A percentile compares a stretch with the other conserved stretches of the same genome.
phyloP scores from a whole-genome alignment of 2,329 filamentous ascomycete genomes.

The Sporothrix brunneoviolacea region DNA sequence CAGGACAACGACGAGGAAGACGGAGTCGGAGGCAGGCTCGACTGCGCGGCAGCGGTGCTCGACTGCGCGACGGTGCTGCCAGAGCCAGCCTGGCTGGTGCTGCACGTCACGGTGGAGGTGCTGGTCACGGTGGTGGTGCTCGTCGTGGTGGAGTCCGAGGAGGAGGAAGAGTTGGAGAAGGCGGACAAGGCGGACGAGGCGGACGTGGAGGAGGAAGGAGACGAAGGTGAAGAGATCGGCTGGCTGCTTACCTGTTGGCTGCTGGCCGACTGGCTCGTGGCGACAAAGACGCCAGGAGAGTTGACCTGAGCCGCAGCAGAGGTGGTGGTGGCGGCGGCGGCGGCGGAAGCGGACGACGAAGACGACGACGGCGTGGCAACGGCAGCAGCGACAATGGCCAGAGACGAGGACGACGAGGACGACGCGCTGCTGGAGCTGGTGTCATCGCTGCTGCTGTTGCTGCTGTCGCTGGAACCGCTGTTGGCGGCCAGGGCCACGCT shows the following conservation, averaged over 20 bases:
- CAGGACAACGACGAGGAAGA: background rate
- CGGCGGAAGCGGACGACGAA: background rate
- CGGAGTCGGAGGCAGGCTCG: background rate
- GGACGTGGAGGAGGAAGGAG: background rate
- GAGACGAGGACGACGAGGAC: background rate
- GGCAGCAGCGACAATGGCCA: background rate
- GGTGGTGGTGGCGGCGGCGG: background rate
- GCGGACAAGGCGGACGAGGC: background rate
- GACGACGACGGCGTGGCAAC: background rate
- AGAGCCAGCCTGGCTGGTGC: background rate
- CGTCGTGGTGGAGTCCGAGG: background rate
- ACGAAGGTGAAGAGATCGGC: constrained; percentile 4
- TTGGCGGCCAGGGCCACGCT: background rate
- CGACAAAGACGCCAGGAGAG: constrained; percentile 15
- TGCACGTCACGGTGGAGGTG: background rate
- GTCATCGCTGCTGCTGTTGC: background rate
- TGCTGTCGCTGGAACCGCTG: background rate
- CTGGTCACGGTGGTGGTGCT: background rate
- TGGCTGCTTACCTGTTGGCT: constrained; percentile 13
- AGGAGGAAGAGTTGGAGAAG: background rate
- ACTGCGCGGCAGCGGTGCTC: background rate
- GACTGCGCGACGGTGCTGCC: background rate
- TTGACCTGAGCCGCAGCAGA: background rate
- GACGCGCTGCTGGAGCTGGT: background rate
- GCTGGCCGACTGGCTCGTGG: constrained; percentile 7